Conservation (phyloP, 208 protist species). For the Kentomonas sorsogonicus region DNA sequence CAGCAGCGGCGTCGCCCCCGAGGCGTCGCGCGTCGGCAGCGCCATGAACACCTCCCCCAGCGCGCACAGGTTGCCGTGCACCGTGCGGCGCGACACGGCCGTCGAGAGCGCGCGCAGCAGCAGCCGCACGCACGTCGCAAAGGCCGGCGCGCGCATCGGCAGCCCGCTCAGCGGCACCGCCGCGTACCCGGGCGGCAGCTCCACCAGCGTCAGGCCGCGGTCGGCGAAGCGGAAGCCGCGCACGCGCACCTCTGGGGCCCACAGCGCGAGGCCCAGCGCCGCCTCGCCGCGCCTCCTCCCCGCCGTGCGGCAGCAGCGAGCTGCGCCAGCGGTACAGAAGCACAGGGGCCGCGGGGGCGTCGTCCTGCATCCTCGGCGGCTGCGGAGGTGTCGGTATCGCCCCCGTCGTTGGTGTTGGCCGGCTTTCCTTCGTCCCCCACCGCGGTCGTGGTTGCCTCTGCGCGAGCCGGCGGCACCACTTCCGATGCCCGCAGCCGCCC, state of each 20-base stretch:
- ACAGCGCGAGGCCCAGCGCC: conserved; percentile 48
- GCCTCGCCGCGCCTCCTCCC: conserved; percentile 61
- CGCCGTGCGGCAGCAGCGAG: conserved; percentile 18
- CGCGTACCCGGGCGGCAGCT: conserved; percentile 31
- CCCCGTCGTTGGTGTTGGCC: background rate
- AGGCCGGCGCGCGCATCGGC: conserved; percentile 39
- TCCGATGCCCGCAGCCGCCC: too few species aligned
- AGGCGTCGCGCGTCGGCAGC: conserved; percentile 11
- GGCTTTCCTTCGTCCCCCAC: too few species aligned
- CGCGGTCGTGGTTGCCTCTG: too few species aligned
- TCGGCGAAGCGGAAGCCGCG: conserved; percentile 41
- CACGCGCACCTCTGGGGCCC: conserved; percentile 34
- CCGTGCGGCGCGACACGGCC: conserved; percentile 61
- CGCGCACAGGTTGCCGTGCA: conserved; percentile 53
- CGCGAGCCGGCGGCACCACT: too few species aligned
- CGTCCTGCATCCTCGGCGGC: too few species aligned
- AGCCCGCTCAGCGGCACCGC: conserved; percentile 52
- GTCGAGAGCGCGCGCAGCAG: conserved; percentile 46
- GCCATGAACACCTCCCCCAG: conserved; percentile 63
- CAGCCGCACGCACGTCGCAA: conserved; percentile 45
- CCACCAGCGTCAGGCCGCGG: conserved; percentile 58
- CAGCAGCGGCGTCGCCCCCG: conserved; percentile 19
- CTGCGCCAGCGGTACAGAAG: conserved; percentile 69
- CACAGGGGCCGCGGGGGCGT: conserved; percentile 12
- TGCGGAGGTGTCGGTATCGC: background rate